phyloP scores from a whole-genome alignment of 176 grass and related monocot species.

The Coix lacrymajobi region DNA sequence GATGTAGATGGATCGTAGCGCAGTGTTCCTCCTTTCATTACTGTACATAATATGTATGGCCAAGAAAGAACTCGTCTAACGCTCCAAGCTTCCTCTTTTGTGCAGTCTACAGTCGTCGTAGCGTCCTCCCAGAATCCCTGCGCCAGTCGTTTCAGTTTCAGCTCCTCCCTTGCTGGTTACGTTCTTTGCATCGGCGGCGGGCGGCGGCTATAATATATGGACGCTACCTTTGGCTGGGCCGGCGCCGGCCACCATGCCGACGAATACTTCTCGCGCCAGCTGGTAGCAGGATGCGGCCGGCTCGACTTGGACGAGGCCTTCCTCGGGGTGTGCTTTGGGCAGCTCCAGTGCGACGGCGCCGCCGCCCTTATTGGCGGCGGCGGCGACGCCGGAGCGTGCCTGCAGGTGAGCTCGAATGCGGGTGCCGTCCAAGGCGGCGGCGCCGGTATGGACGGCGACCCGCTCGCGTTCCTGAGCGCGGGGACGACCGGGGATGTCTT shows the following conservation, averaged over 20 bases:
- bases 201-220: constrained; percentile 37
- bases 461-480: constrained; percentile 20
- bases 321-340: constrained; percentile 33
- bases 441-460: background rate
- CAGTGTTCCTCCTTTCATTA: background rate
- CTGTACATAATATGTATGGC: background rate
- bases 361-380: background rate
- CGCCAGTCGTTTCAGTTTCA: background rate
- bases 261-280: constrained; percentile 29
- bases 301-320: constrained; percentile 43
- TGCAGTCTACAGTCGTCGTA: constrained; percentile 10
- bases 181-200: background rate
- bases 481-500: constrained; percentile 23
- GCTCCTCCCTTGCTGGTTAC: background rate
- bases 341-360: constrained; percentile 25
- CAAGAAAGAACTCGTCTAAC: background rate
- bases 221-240: constrained; percentile 32
- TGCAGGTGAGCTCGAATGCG: constrained; percentile 11
- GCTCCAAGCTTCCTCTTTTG: background rate
- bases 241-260: constrained; percentile 29
- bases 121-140: constrained; percentile 36
- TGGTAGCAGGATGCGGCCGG: constrained; percentile 1
- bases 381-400: background rate
- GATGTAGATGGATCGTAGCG: background rate
- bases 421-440: background rate